Evolutionary conservation across 345 rosid genomes (phyloP).

Genomic region (Murraya koenigii): DNA sequence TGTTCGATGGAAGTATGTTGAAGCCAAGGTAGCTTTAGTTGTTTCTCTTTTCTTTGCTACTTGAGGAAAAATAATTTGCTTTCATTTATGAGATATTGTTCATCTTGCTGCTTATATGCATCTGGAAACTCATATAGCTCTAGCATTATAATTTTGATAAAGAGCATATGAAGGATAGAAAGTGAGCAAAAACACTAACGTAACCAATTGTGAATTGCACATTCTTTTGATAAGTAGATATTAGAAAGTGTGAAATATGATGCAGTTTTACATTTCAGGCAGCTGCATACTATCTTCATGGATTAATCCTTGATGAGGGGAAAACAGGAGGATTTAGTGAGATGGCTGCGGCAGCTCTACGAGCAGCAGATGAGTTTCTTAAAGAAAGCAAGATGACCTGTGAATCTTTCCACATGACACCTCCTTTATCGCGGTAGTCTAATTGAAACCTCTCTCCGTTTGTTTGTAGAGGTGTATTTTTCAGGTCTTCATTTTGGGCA

Average conservation of each 20-base stretch:
- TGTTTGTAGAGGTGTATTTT: neutral
- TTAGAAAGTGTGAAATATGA: neutral
- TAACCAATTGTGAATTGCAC: neutral
- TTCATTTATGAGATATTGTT: neutral
- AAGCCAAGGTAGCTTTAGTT: slow-evolving; percentile 46
- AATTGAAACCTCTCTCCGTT: neutral
- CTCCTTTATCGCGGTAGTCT: slow-evolving; percentile 61
- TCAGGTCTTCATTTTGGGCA: neutral
- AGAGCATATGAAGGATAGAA: neutral
- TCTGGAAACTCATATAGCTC: neutral
- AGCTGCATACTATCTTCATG: slow-evolving; percentile 65
- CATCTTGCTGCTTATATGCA: neutral
- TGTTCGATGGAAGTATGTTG: slow-evolving; percentile 54
- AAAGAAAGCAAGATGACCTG: slow-evolving; percentile 51
- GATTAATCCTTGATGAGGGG: slow-evolving; percentile 64
- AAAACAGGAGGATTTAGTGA: slow-evolving; percentile 50
- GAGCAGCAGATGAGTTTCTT: slow-evolving; percentile 57
- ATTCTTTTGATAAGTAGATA: neutral
- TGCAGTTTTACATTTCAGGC: slow-evolving; percentile 40
- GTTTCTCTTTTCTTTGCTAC: neutral
- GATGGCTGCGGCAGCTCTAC: slow-evolving; percentile 60
- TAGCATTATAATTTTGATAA: too few relatives aligned
- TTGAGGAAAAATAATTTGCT: neutral
- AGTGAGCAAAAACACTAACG: neutral
- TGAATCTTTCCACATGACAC: slow-evolving; percentile 42